These are phyloP conservation scores for Scutellaria barbata DNA, from an alignment of 257 asterid species.

Conservation along the genomic window DNA sequence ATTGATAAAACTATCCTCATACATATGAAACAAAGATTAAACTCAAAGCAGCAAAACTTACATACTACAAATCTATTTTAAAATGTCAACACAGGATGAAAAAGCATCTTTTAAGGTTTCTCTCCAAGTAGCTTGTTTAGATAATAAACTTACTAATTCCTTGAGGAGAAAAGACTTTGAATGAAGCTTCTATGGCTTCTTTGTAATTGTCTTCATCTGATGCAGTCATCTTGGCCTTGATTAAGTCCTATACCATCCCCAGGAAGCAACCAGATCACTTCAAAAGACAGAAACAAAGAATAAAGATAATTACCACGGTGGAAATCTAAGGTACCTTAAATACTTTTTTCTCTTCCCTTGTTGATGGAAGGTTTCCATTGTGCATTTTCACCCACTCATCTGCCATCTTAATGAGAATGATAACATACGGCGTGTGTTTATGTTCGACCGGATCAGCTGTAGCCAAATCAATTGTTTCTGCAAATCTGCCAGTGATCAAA, in stretches of 20 bases:
- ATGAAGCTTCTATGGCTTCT: conserved; percentile 94
- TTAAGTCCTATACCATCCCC: conserved; percentile 61
- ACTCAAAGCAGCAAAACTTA: conserved; percentile 14
- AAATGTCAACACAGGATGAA: conserved; percentile 19
- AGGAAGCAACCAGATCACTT: conserved; percentile 41
- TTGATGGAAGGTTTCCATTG: conserved; percentile 73
- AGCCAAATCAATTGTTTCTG: conserved; percentile 80
- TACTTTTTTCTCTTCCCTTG: conserved; percentile 76
- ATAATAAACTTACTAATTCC: conserved; percentile 79
- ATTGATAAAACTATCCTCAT: background rate
- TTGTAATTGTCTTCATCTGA: conserved; percentile 91
- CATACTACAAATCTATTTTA: background rate
- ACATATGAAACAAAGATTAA: background rate
- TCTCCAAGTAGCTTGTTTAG: background rate
- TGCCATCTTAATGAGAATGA: conserved; percentile 82
- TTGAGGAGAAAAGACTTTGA: conserved; percentile 80
- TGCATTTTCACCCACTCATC: conserved; percentile 83
- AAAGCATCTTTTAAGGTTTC: background rate
- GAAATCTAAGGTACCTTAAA: conserved; percentile 67
- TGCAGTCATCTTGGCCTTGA: conserved; percentile 78
- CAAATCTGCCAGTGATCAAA: conserved; percentile 55
- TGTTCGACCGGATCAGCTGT: conserved; percentile 74
- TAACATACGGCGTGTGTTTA: conserved; percentile 87
- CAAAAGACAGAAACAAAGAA: conserved; percentile 29
- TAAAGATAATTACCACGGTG: conserved; percentile 17